Evolutionary conservation across 805 yeast species (phyloP).

Genomic region (Spathaspora gorwiae): DNA sequence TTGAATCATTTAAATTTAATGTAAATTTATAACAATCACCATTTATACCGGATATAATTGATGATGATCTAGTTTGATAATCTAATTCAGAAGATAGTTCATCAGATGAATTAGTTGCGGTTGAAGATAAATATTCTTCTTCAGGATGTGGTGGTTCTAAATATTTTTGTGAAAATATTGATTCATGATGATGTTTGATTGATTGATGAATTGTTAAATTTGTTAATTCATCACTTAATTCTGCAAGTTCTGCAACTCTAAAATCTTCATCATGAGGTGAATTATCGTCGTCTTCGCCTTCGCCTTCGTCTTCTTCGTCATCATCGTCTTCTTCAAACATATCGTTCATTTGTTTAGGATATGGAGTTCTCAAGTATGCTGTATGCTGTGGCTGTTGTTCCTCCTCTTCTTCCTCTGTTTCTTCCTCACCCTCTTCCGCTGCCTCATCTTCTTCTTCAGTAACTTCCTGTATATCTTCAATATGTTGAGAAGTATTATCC

Average conservation of each 20-base stretch:
- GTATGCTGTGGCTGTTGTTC: slow-evolving; percentile 21
- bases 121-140: slow-evolving; percentile 15
- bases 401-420: slow-evolving; percentile 9
- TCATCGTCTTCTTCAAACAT: slow-evolving; percentile 11
- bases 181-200: background rate
- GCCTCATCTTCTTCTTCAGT: slow-evolving; percentile 2
- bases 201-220: slow-evolving; percentile 11
- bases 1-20: slow-evolving; percentile 59
- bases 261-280: slow-evolving; percentile 5
- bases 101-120: slow-evolving; percentile 4
- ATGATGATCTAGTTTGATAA: slow-evolving; percentile 35
- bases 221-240: slow-evolving; percentile 19
- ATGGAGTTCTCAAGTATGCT: slow-evolving; percentile 44
- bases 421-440: slow-evolving; percentile 17
- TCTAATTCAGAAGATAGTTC: slow-evolving; percentile 14
- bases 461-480: slow-evolving; percentile 13
- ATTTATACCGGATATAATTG: slow-evolving; percentile 34
- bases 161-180: slow-evolving; percentile 7
- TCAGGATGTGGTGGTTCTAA: slow-evolving; percentile 16
- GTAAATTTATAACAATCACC: slow-evolving; percentile 46
- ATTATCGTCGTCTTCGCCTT: slow-evolving; percentile 13
- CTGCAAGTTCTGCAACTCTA: slow-evolving; percentile 11
- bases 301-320: slow-evolving; percentile 17
- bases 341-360: slow-evolving; percentile 21
- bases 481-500: slow-evolving; percentile 18